These are phyloP conservation scores for Cryptosporidium baileyi DNA, from an alignment of 169 alveolate genomes.

Conservation along the genomic window DNA sequence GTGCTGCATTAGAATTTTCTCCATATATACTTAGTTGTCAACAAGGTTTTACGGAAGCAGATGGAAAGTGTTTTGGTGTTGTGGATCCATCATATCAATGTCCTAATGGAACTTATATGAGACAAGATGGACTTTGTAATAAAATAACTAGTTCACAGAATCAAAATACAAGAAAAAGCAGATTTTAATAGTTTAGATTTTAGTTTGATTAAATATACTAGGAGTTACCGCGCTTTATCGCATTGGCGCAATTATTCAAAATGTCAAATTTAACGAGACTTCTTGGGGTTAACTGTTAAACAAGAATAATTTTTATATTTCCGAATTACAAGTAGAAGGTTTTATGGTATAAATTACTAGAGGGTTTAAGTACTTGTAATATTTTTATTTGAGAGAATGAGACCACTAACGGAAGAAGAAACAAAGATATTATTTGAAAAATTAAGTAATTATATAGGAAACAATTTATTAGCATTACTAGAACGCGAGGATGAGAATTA, in stretches of 20 bases:
- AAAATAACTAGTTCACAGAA: not conserved
- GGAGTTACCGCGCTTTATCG: not conserved
- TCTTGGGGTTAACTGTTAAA: not conserved
- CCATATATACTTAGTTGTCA: conserved; percentile 49
- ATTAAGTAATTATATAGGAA: conserved; percentile 84
- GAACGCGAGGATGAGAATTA: conserved; percentile 85
- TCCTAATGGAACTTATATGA: conserved; percentile 33
- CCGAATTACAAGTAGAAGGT: no score
- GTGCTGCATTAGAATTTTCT: conserved; percentile 60
- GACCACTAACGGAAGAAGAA: conserved; percentile 90
- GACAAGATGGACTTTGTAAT: conserved; percentile 52
- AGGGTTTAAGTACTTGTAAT: no score
- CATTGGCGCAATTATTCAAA: not conserved
- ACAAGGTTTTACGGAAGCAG: conserved; percentile 30
- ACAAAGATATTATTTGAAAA: conserved; percentile 84
- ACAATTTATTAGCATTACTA: conserved; percentile 82
- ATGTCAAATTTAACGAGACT: conserved; percentile 21
- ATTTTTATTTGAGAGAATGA: conserved; percentile 80
- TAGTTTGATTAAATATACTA: no score
- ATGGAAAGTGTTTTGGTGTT: conserved; percentile 54
- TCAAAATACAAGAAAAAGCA: conserved; percentile 6
- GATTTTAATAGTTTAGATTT: not conserved
- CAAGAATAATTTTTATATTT: no score
- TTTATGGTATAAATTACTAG: no score
- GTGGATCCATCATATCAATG: conserved; percentile 62